These are phyloP conservation scores for Trichoderma asperellum DNA, from an alignment of 2,329 filamentous ascomycete species.

Conservation along the genomic window DNA sequence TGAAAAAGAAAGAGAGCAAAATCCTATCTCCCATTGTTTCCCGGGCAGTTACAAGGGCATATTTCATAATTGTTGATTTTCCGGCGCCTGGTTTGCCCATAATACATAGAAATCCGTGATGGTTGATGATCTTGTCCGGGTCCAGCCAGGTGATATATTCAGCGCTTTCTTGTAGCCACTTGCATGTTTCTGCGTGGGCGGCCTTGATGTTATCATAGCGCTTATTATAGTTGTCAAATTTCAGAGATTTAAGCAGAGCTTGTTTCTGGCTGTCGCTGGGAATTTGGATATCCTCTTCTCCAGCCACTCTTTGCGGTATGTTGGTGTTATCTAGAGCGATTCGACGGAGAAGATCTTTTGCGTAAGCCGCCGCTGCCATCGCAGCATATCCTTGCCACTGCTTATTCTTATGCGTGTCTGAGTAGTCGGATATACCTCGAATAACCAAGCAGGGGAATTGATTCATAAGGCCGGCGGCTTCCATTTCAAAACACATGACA, in stretches of 20 bases:
- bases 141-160: neutral
- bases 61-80: neutral
- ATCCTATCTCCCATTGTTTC: neutral
- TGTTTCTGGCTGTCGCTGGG: neutral
- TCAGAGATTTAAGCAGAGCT: neutral
- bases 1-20: neutral
- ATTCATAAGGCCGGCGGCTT: constrained; percentile 4
- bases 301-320: neutral
- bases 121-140: neutral
- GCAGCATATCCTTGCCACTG: neutral
- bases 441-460: constrained; percentile 2
- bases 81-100: neutral
- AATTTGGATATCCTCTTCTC: neutral
- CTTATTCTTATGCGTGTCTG: neutral
- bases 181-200: neutral
- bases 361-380: neutral
- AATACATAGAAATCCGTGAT: neutral
- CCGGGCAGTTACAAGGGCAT: neutral
- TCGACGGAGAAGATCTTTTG: neutral
- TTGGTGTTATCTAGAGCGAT: neutral
- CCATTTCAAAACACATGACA: neutral
- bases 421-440: neutral
- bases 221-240: neutral
- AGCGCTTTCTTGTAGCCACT: neutral
- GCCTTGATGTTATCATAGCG: neutral